Conservation (phyloP, 2,329 filamentous ascomycete genomes). For the Talaromyces funiculosus region DNA sequence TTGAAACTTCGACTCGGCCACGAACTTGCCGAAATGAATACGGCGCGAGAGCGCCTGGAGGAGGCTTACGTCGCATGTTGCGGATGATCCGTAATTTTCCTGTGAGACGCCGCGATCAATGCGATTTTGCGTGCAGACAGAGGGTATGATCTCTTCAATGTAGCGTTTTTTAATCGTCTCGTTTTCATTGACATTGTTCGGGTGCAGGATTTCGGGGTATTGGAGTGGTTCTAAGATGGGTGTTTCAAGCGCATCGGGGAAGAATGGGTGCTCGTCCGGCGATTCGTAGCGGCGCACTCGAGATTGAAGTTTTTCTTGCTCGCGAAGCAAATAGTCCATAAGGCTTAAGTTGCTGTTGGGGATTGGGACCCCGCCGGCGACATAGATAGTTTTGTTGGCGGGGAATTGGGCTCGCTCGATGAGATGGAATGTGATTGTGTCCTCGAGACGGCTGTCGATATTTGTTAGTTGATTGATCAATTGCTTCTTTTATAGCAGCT, state of each 20-base stretch:
- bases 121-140: constrained; percentile 68
- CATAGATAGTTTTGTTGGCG: constrained; percentile 82
- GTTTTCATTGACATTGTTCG: constrained; percentile 89
- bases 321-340: constrained; percentile 86
- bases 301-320: constrained; percentile 88
- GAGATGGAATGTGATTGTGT: constrained; percentile 94
- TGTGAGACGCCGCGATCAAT: constrained; percentile 76
- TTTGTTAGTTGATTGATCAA: neutral
- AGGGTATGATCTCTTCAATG: constrained; percentile 73
- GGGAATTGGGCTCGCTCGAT: constrained; percentile 98
- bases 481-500: neutral
- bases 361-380: constrained; percentile 70
- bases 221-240: constrained; percentile 82
- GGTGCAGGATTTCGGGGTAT: constrained; percentile 83
- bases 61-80: constrained; percentile 83
- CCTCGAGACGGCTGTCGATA: constrained; percentile 72
- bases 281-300: constrained; percentile 91
- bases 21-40: constrained; percentile 98
- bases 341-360: constrained; percentile 70
- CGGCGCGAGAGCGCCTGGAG: constrained; percentile 83
- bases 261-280: constrained; percentile 97
- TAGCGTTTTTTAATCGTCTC: constrained; percentile 80
- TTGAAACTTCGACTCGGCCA: constrained; percentile 91
- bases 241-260: constrained; percentile 69
- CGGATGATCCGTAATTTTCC: constrained; percentile 93